These are phyloP conservation scores for Neltuma alba DNA, from an alignment of 306 rosid genomes.

Conservation along the genomic window DNA sequence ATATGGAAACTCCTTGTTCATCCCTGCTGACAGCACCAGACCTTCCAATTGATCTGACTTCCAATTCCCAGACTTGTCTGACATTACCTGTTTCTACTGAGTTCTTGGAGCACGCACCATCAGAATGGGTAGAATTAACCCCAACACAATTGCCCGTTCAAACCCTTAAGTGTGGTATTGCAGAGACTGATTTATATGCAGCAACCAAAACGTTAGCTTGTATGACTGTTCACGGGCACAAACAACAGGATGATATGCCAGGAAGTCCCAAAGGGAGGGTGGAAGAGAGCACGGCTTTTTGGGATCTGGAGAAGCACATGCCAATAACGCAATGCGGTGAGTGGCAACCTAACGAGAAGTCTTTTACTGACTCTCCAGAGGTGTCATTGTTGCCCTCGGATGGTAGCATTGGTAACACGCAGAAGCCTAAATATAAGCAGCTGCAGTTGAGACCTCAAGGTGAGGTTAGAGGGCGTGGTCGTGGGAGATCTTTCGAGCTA, in stretches of 20 bases:
- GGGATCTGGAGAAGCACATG: neutral
- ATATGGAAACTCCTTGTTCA: conserved; percentile 14
- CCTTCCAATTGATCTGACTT: neutral
- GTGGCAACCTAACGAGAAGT: neutral
- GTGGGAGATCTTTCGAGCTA: neutral
- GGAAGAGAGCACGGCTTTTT: neutral
- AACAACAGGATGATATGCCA: neutral
- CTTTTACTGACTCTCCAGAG: neutral
- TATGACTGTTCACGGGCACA: conserved; percentile 5
- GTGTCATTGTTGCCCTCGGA: conserved; percentile 7
- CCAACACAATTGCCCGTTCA: neutral
- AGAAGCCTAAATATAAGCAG: neutral
- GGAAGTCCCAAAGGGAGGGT: neutral
- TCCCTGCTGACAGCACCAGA: neutral
- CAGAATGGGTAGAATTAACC: neutral
- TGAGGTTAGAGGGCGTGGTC: neutral
- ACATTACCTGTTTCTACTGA: conserved; percentile 12
- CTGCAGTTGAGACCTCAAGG: neutral
- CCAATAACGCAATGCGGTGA: neutral
- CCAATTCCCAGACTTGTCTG: neutral
- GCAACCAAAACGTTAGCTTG: neutral
- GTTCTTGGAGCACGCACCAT: neutral
- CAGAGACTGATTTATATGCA: conserved; percentile 1
- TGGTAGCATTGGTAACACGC: neutral
- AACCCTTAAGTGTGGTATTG: neutral